Conservation (phyloP, 2,329 filamentous ascomycete genomes). For the Emergomyces pasteurianus region DNA sequence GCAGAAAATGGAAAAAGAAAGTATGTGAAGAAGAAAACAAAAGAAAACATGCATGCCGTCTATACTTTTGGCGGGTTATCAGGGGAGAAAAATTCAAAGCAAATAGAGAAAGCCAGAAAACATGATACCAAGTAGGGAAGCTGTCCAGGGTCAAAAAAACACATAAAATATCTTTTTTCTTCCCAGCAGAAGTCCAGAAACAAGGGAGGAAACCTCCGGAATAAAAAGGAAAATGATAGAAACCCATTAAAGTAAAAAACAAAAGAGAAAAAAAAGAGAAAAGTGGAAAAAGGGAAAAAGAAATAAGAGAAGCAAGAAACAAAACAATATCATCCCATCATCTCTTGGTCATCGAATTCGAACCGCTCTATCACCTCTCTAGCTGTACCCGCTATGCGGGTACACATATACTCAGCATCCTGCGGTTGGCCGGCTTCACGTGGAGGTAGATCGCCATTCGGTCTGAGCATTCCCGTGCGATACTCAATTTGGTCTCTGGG, state of each 20-base stretch:
- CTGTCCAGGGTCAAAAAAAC: neutral
- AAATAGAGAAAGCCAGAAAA: neutral
- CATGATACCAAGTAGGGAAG: neutral
- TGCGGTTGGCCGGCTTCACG: slow-evolving; percentile 2
- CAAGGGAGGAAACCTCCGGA: neutral
- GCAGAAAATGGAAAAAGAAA: neutral
- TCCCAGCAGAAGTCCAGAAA: neutral
- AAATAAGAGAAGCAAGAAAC: neutral
- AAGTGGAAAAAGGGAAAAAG: neutral
- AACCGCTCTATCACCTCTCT: slow-evolving; percentile 15
- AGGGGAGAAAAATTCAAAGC: neutral
- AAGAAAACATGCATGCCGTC: neutral
- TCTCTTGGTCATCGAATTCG: slow-evolving; percentile 6
- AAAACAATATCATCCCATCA: neutral
- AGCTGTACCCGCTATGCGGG: slow-evolving; percentile 16
- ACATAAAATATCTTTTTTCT: neutral
- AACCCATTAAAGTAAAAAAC: neutral
- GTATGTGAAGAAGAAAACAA: neutral
- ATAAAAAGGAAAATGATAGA: neutral
- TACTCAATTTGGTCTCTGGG: neutral
- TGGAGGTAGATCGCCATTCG: neutral
- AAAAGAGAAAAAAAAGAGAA: neutral
- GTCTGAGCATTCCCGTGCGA: neutral
- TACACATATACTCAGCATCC: slow-evolving; percentile 15
- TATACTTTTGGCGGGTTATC: neutral